Percentiles rank a stretch among this genome's conserved stretches.
phyloP scores from a whole-genome alignment of 805 yeast species.

The Cyberlindnera amylophila region DNA sequence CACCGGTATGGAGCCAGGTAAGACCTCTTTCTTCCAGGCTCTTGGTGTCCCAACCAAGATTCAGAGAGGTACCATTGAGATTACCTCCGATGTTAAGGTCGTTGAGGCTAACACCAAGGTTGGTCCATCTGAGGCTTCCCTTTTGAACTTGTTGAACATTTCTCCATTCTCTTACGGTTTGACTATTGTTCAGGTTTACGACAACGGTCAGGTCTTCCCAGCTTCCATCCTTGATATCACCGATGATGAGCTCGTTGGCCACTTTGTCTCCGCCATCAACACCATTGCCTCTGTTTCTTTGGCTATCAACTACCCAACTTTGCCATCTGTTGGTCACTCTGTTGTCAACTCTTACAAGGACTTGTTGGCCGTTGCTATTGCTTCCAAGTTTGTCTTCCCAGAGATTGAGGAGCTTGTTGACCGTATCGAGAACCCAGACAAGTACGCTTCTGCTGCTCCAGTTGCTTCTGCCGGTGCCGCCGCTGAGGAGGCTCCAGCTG shows the following conservation, averaged over 20 bases:
- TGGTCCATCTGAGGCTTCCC: constrained; percentile 98
- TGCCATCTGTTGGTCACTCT: constrained; percentile 99
- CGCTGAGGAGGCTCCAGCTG: constrained; percentile 71
- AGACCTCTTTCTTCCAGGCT: constrained; percentile 99
- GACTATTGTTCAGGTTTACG: constrained; percentile 95
- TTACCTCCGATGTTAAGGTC: constrained; percentile 94
- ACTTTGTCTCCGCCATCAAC: constrained; percentile 89
- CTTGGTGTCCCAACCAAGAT: constrained; percentile 99
- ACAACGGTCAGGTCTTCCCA: constrained; percentile 98
- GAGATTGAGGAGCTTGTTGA: constrained; percentile 99
- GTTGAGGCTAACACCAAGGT: constrained; percentile 82
- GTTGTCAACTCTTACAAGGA: constrained; percentile 99
- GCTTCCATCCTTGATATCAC: constrained; percentile 95
- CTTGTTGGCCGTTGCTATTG: constrained; percentile 95
- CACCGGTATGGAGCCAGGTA: constrained; percentile 99
- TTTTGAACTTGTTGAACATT: constrained; percentile 98
- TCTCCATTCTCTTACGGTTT: constrained; percentile 99
- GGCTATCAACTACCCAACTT: constrained; percentile 99
- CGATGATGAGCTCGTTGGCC: constrained; percentile 90
- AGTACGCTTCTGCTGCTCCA: constrained; percentile 99
- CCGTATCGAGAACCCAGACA: constrained; percentile 99
- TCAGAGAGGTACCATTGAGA: constrained; percentile 99
- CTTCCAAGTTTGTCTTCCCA: constrained; percentile 98
- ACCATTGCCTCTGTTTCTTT: constrained; percentile 94
- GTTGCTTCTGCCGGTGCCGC: constrained; percentile 85